Percentiles rank a stretch among this genome's conserved stretches.
phyloP scores from a whole-genome alignment of 495 filamentous ascomycete species.

The Trichodelitschia bisporula region DNA sequence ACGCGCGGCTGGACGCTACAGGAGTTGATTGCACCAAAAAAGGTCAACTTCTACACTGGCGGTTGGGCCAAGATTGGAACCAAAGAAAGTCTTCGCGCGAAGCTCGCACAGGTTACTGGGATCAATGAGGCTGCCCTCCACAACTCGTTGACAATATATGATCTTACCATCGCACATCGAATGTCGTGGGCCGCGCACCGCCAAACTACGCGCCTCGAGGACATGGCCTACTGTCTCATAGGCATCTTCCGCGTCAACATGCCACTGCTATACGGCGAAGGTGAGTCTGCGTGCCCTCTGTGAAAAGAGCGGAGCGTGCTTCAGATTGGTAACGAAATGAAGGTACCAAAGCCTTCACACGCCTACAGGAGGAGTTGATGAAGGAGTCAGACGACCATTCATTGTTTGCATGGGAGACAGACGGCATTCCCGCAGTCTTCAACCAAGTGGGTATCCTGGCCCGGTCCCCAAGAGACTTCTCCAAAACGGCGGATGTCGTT shows the following conservation, averaged over 20 bases:
- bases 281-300: not conserved
- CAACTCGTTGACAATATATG: not conserved
- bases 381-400: not conserved
- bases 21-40: not conserved
- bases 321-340: no score
- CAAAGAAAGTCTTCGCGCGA: not conserved
- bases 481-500: no score
- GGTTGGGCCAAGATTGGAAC: not conserved
- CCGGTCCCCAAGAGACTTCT: no score
- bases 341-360: slow-evolving; percentile 1
- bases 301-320: no score
- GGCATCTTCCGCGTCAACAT: not conserved
- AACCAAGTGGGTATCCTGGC: no score
- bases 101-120: not conserved
- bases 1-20: slow-evolving; percentile 8
- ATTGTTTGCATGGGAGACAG: not conserved
- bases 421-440: no score
- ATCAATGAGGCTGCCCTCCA: slow-evolving; percentile 1
- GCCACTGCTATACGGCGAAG: slow-evolving; percentile 1
- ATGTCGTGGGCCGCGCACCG: not conserved
- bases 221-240: not conserved
- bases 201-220: not conserved
- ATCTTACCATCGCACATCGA: not conserved
- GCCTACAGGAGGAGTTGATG: slow-evolving; percentile 1
- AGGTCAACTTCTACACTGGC: slow-evolving; percentile 1